Conservation (phyloP, 495 filamentous ascomycete species). For the Lophium mytilinum region DNA sequence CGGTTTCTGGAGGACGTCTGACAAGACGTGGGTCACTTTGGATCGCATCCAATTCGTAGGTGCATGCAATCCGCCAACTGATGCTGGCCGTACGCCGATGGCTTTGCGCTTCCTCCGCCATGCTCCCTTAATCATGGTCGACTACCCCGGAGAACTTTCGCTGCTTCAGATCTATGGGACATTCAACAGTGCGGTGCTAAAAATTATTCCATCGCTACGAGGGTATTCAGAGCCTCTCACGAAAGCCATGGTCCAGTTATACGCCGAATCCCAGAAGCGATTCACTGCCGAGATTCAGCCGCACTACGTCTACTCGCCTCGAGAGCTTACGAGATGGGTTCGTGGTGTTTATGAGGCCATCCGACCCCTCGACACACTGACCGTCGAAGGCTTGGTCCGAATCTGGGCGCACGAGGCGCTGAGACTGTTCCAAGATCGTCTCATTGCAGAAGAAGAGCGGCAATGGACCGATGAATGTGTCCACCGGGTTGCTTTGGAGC, state of each 20-base stretch:
- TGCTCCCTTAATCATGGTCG: slow-evolving; percentile 95
- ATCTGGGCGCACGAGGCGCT: slow-evolving; percentile 98
- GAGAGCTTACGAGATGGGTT: slow-evolving; percentile 95
- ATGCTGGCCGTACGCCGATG: slow-evolving; percentile 92
- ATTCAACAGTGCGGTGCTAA: slow-evolving; percentile 92
- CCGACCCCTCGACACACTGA: slow-evolving; percentile 75
- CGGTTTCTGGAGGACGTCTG: slow-evolving; percentile 94
- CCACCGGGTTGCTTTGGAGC: slow-evolving; percentile 72
- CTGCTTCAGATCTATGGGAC: slow-evolving; percentile 96
- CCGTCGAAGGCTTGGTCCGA: slow-evolving; percentile 84
- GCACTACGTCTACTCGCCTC: slow-evolving; percentile 97
- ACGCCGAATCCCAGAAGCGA: slow-evolving; percentile 81
- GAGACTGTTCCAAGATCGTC: slow-evolving; percentile 90
- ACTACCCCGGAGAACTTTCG: slow-evolving; percentile 93
- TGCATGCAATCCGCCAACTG: slow-evolving; percentile 98
- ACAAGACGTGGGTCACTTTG: slow-evolving; percentile 95
- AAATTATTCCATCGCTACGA: slow-evolving; percentile 90
- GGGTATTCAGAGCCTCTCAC: slow-evolving; percentile 91
- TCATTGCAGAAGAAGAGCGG: slow-evolving; percentile 89
- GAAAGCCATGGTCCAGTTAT: slow-evolving; percentile 96
- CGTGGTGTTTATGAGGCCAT: slow-evolving; percentile 96
- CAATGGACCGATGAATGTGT: slow-evolving; percentile 88
- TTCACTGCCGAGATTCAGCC: slow-evolving; percentile 96
- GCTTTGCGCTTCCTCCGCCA: slow-evolving; percentile 89
- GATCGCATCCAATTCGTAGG: slow-evolving; percentile 98